Evolutionary conservation across 306 rosid species (phyloP).

Genomic region (Trifolium pratense): DNA sequence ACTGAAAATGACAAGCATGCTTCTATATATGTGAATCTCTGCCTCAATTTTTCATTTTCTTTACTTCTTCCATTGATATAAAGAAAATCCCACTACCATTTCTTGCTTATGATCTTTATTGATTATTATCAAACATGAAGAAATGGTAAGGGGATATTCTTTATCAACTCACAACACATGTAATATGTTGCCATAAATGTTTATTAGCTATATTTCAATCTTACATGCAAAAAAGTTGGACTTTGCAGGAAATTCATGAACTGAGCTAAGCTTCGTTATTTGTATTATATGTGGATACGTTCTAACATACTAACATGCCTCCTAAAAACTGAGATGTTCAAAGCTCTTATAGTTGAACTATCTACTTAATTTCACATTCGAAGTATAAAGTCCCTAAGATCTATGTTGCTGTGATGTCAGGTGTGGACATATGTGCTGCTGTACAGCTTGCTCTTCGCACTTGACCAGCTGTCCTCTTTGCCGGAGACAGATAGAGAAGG

Average conservation of each 20-base stretch:
- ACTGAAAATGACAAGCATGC: conserved; percentile 26
- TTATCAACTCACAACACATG: conserved; percentile 12
- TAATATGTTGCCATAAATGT: conserved; percentile 7
- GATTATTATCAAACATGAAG: background rate
- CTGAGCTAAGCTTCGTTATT: background rate
- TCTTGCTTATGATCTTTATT: background rate
- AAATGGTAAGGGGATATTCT: no score
- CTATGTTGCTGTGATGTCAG: conserved; percentile 53
- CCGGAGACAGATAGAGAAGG: conserved; percentile 81
- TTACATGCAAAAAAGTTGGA: background rate
- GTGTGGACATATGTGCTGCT: conserved; percentile 99
- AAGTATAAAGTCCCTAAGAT: conserved; percentile 24
- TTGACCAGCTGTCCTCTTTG: conserved; percentile 92
- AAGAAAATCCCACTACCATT: conserved; percentile 26
- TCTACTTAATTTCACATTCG: background rate
- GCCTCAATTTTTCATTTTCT: background rate
- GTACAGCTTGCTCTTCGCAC: conserved; percentile 81
- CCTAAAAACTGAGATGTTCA: conserved; percentile 30
- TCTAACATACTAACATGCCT: background rate
- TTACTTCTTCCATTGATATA: background rate
- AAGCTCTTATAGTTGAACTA: conserved; percentile 2
- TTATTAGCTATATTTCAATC: conserved; percentile 2
- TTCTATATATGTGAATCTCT: conserved; percentile 17
- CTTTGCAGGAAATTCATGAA: background rate
- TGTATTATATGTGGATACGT: background rate